Conservation (phyloP, 164 flowering plant species). For the Warburgia ugandensis region DNA sequence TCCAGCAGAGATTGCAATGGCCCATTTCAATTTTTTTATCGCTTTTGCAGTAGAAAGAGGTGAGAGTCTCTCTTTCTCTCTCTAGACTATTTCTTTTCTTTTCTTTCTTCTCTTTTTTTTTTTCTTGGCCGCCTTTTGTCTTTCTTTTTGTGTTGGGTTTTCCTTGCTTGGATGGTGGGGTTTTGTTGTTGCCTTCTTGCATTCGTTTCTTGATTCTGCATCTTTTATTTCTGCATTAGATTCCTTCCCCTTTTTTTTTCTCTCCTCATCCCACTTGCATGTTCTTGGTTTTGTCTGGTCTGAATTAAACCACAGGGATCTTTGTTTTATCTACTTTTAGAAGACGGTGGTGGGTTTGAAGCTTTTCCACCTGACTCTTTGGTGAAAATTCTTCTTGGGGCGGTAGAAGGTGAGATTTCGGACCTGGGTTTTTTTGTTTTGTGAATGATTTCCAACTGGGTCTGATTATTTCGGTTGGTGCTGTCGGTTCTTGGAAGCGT, state of each 20-base stretch:
- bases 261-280: too few relatives aligned
- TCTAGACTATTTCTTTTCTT: too few relatives aligned
- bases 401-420: constrained; percentile 25
- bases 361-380: constrained; percentile 9
- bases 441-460: too few relatives aligned
- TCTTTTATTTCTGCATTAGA: constrained; percentile 15
- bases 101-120: constrained; percentile 3
- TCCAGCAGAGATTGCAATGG: constrained; percentile 8
- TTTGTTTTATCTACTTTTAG: constrained; percentile 15
- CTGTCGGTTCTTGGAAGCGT: too few relatives aligned
- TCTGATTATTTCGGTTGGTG: too few relatives aligned
- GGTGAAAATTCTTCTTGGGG: constrained; percentile 8
- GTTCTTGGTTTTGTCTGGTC: constrained; percentile 48
- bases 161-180: constrained; percentile 14
- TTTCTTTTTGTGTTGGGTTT: constrained; percentile 4
- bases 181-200: constrained; percentile 12
- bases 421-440: constrained; percentile 8
- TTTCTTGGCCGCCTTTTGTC: constrained; percentile 2
- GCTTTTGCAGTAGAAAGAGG: constrained; percentile 7
- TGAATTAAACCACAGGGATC: constrained; percentile 50
- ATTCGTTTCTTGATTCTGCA: constrained; percentile 17
- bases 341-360: constrained; percentile 16
- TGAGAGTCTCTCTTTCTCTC: constrained; percentile 9
- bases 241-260: constrained; percentile 1
- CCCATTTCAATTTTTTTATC: constrained; percentile 7